phyloP scores from a whole-genome alignment of 208 protist species.

The Leishmania tarentolae region DNA sequence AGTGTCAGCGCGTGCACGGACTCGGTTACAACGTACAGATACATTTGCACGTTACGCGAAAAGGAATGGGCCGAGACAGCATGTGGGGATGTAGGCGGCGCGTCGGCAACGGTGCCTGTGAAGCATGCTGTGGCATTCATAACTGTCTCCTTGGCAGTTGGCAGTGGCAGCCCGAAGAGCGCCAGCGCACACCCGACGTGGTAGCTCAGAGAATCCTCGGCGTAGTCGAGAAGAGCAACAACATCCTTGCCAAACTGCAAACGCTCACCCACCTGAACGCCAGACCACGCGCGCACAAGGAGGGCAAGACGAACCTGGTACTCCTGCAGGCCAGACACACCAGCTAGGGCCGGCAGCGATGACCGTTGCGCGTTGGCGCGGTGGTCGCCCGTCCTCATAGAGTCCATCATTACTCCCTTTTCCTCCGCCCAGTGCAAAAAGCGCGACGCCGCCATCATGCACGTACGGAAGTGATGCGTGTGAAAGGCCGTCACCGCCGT shows the following conservation, averaged over 20 bases:
- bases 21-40: slow-evolving; percentile 54
- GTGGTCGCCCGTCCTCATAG: not conserved
- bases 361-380: not conserved
- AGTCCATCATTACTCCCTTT: not conserved
- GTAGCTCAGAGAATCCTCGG: slow-evolving; percentile 31
- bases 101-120: not conserved
- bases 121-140: slow-evolving; percentile 24
- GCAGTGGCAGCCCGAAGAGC: slow-evolving; percentile 61
- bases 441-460: slow-evolving; percentile 48
- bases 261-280: slow-evolving; percentile 61
- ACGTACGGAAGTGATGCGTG: slow-evolving; percentile 62
- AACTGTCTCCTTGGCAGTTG: slow-evolving; percentile 40
- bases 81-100: not conserved
- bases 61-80: slow-evolving; percentile 3
- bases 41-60: slow-evolving; percentile 7
- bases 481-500: slow-evolving; percentile 56
- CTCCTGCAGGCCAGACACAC: slow-evolving; percentile 13
- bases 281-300: slow-evolving; percentile 54
- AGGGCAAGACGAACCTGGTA: slow-evolving; percentile 35
- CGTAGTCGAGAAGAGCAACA: slow-evolving; percentile 34
- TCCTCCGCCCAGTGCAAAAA: slow-evolving; percentile 29
- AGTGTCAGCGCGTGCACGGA: slow-evolving; percentile 77
- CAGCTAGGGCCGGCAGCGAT: not conserved
- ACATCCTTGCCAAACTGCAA: slow-evolving; percentile 61
- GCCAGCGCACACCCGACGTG: slow-evolving; percentile 48